Base-by-base conservation (phyloP, 192 early-diverging fungal genomes). In the Rhizophagus sp. region DNA sequence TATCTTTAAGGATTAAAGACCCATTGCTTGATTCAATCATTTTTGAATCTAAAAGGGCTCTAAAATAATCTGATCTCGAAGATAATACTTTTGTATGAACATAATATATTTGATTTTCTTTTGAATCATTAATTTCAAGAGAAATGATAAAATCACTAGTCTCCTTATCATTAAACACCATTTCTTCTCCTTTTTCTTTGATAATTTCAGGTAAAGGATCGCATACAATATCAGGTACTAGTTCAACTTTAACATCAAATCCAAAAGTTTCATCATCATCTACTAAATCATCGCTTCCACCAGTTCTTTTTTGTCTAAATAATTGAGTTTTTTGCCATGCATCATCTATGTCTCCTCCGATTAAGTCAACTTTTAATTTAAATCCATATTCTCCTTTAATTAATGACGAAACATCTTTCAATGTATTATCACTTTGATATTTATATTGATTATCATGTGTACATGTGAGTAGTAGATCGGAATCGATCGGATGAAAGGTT, bases 61-160 rank as follows among this genome's bases (percentile, higher is more conserved):
- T 11, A 12, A 70, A 70, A 44, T 70, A 70, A 41, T 70, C 36
- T 44, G 68, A 70, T 70, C 17, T 36, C 12, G 19, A 39, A 39
- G 68, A 70, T n/a, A 70, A 41, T 44, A 70, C 39, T 41, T 24
- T 11, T 6, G 22, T 44, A n/a, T 70, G 68, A 44, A 70, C 68
- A 22, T 70, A 70, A n/a, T 44, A 70, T n/a, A 7, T 19, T 34
- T 68, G 17, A 34, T 39, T 68, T 30, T 44, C 33, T 22, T 57
- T 57, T 1, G 52, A n/a, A 7, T 57, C 52, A 41, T 41, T 41
- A 17, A 19, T 39, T 22, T 70, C 39, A 11, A 70, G 68, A 19
- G 22, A 44, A 41, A 70, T 70, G 7, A 44, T 70, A 41, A 70
- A 70, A 70, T 70, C 68, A 70, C 68, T 70, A 39, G 68, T 41